Evolutionary conservation across 2,329 filamentous ascomycete species (phyloP).

Genomic region (Penicillium sp.): DNA sequence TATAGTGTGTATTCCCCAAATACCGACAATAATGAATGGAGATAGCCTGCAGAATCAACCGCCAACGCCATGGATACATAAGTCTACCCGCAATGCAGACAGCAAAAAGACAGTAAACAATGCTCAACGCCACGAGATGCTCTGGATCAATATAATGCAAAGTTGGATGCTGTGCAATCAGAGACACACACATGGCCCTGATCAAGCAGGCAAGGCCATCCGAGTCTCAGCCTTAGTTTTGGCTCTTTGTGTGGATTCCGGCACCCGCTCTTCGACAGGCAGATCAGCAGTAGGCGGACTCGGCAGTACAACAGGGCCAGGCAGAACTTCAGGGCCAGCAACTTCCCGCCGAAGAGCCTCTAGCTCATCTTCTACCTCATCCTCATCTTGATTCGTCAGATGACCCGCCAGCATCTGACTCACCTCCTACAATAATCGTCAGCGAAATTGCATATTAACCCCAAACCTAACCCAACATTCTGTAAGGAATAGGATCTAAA

Average conservation of each 20-base stretch:
- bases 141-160: constrained; percentile 14
- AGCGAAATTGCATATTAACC: constrained; percentile 1
- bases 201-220: constrained; percentile 28
- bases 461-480: neutral
- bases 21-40: neutral
- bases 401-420: constrained; percentile 84
- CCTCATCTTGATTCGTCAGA: constrained; percentile 92
- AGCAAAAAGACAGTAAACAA: constrained; percentile 1
- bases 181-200: neutral
- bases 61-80: constrained; percentile 6
- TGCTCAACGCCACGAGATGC: constrained; percentile 30
- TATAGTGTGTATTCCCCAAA: neutral
- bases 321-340: constrained; percentile 35
- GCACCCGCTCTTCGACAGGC: constrained; percentile 25
- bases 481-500: neutral
- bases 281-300: constrained; percentile 20
- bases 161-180: constrained; percentile 12
- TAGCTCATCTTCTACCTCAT: constrained; percentile 95
- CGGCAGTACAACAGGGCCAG: constrained; percentile 38
- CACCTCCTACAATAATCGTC: constrained; percentile 67
- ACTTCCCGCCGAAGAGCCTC: constrained; percentile 72
- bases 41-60: neutral
- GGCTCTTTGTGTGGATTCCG: constrained; percentile 28
- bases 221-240: constrained; percentile 28
- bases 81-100: neutral